A percentile compares a stretch with the other conserved stretches of the same genome.
These are phyloP conservation scores for Panicum hallii DNA, from an alignment of 202 grass and related monocot genomes.

Conservation along the genomic window DNA sequence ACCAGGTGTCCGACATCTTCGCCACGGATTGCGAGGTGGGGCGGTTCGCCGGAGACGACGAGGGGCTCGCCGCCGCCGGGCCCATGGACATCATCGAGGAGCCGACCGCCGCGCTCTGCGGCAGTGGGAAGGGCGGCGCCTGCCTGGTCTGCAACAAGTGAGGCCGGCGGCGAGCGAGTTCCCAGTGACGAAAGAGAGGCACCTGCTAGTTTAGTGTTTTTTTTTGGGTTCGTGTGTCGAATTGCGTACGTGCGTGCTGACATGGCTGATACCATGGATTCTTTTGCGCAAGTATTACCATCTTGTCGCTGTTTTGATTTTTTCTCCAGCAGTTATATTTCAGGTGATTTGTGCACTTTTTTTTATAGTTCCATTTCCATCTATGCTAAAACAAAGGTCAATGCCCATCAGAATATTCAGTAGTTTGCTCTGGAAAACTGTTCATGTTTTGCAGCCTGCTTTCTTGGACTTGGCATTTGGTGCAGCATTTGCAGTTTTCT, in stretches of 20 bases:
- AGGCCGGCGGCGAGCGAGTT: neutral
- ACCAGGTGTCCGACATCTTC: slow-evolving; percentile 56
- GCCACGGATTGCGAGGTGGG: slow-evolving; percentile 58
- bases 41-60: slow-evolving; percentile 40
- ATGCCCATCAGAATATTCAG: slow-evolving; percentile 29
- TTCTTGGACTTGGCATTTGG: slow-evolving; percentile 99
- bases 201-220: neutral
- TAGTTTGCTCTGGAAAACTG: slow-evolving; percentile 38
- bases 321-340: slow-evolving; percentile 91
- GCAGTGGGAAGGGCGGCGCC: slow-evolving; percentile 47
- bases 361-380: slow-evolving; percentile 9
- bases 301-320: slow-evolving; percentile 93
- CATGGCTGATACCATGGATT: slow-evolving; percentile 68
- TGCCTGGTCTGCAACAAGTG: slow-evolving; percentile 63
- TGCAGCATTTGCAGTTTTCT: slow-evolving; percentile 91
- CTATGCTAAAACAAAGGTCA: slow-evolving; percentile 14
- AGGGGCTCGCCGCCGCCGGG: neutral
- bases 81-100: slow-evolving; percentile 19
- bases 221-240: neutral
- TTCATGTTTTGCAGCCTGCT: slow-evolving; percentile 70
- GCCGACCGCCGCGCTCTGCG: slow-evolving; percentile 46
- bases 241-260: slow-evolving; percentile 33
- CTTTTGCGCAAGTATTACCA: slow-evolving; percentile 99
- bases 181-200: neutral
- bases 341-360: slow-evolving; percentile 56